phyloP scores from a whole-genome alignment of 331 rosid genomes.

The Quercus tomentella region DNA sequence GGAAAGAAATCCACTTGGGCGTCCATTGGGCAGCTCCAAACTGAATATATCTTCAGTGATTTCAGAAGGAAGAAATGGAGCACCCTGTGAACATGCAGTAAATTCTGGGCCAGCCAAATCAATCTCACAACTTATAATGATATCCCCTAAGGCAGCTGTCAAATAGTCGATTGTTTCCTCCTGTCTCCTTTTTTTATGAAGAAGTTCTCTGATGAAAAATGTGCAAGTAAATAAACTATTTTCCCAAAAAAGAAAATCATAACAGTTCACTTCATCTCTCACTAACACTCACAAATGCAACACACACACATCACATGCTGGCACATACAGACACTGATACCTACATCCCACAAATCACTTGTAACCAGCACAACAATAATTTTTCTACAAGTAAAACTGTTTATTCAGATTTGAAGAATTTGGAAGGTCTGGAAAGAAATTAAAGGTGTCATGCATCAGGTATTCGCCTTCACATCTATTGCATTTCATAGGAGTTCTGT shows the following conservation, averaged over 20 bases:
- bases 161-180: slow-evolving; percentile 37
- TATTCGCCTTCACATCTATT: neutral
- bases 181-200: slow-evolving; percentile 41
- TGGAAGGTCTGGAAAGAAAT: neutral
- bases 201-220: slow-evolving; percentile 37
- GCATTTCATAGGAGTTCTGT: neutral
- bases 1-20: slow-evolving; percentile 26
- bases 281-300: no score
- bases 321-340: neutral
- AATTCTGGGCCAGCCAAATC: slow-evolving; percentile 41
- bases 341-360: neutral
- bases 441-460: neutral
- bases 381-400: neutral
- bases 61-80: slow-evolving; percentile 43
- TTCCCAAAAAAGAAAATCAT: neutral
- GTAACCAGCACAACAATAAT: neutral
- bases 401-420: neutral
- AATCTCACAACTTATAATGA: slow-evolving; percentile 44
- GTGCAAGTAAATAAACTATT: neutral
- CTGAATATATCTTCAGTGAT: slow-evolving; percentile 45
- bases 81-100: slow-evolving; percentile 38
- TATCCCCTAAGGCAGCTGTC: slow-evolving; percentile 28
- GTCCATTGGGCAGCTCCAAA: slow-evolving; percentile 29
- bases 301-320: neutral
- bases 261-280: neutral